Conservation (phyloP, 257 asterid genomes). For the Cruciata laevipes region DNA sequence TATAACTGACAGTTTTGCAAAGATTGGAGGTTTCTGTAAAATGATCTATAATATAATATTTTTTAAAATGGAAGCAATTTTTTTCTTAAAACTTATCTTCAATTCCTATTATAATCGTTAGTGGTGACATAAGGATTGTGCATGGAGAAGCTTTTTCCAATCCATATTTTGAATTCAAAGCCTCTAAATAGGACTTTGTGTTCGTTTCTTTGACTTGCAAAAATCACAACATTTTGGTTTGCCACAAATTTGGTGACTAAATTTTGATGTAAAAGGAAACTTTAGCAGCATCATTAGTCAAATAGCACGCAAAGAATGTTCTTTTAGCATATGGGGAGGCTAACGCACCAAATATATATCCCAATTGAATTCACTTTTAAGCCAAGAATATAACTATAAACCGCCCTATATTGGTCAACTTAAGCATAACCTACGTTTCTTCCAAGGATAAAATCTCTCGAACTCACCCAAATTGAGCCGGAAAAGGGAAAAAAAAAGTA, state of each 20-base stretch:
- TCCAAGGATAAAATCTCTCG: background rate
- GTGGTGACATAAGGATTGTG: conserved; percentile 13
- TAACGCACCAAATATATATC: background rate
- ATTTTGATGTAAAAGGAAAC: conserved; percentile 1
- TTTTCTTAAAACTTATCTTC: too few species aligned
- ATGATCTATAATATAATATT: too few species aligned
- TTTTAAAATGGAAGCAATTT: too few species aligned
- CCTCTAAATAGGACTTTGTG: background rate
- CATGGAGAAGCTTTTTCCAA: background rate
- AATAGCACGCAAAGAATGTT: conserved; percentile 9
- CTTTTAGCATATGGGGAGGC: background rate
- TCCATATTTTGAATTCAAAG: conserved; percentile 17
- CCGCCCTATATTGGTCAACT: background rate
- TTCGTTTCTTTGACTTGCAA: conserved; percentile 3
- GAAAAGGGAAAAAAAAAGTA: background rate
- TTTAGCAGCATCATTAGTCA: conserved; percentile 3
- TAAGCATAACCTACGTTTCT: background rate
- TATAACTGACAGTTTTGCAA: too few species aligned
- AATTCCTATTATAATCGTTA: too few species aligned
- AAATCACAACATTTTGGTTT: background rate
- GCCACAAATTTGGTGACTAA: background rate
- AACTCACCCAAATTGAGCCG: background rate
- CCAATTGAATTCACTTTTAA: background rate
- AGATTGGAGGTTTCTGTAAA: too few species aligned
- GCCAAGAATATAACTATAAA: background rate